Conservation (phyloP, 129 eudicot genomes). For the Arctium lappa region DNA sequence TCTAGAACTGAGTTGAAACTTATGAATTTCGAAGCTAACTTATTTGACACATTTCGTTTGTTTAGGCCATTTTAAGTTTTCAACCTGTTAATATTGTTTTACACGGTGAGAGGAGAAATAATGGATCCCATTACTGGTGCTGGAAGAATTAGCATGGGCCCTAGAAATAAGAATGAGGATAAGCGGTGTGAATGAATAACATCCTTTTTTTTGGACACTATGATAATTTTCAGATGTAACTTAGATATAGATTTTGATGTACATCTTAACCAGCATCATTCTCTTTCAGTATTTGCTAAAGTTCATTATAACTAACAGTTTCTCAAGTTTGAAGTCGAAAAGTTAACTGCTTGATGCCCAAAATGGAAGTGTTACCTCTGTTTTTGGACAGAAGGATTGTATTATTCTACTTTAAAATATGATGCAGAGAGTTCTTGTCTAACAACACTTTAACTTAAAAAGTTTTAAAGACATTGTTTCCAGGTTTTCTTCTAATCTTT, state of each 20-base stretch:
- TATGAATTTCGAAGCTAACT: not conserved
- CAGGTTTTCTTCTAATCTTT: too few species aligned
- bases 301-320: not conserved
- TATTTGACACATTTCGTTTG: not conserved
- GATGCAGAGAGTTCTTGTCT: not conserved
- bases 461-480: too few species aligned
- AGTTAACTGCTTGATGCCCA: constrained; percentile 13
- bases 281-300: not conserved
- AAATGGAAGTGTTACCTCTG: not conserved
- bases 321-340: not conserved
- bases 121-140: not conserved
- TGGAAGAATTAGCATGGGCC: not conserved
- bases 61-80: not conserved
- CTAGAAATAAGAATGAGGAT: not conserved
- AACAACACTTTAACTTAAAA: not conserved
- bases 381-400: not conserved
- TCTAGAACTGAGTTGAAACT: not conserved
- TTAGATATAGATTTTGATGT: constrained; percentile 4
- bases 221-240: constrained; percentile 2
- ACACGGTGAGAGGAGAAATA: not conserved
- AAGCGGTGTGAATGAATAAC: not conserved
- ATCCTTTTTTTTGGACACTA: not conserved
- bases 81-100: not conserved
- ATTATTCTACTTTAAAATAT: not conserved
- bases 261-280: not conserved